These are phyloP conservation scores for Pyrrhoderma noxium DNA, from an alignment of 1,284 basidiomycete species.

Conservation along the genomic window DNA sequence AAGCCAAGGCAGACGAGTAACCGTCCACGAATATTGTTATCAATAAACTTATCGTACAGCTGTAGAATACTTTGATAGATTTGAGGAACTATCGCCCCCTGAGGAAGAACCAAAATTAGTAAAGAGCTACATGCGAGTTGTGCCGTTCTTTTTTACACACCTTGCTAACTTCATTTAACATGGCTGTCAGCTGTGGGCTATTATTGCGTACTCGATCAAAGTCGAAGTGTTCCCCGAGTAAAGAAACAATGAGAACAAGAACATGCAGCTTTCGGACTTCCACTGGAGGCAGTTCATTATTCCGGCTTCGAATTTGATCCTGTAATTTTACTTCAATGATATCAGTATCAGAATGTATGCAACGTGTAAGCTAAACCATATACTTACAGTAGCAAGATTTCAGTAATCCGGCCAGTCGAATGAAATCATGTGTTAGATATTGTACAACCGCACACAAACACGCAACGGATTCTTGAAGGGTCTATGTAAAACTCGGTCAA, in stretches of 20 bases:
- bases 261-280: conserved; percentile 45
- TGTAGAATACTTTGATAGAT: conserved; percentile 69
- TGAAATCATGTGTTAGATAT: conserved; percentile 81
- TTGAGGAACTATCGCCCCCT: conserved; percentile 74
- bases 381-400: conserved; percentile 73
- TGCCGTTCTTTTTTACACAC: conserved; percentile 30
- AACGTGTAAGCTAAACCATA: neutral
- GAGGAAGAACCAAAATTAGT: conserved; percentile 1
- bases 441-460: conserved; percentile 86
- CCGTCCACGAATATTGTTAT: conserved; percentile 49
- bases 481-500: conserved; percentile 34
- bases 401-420: conserved; percentile 66
- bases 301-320: conserved; percentile 38
- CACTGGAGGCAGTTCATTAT: conserved; percentile 27
- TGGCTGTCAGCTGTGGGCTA: conserved; percentile 44
- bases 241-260: conserved; percentile 73
- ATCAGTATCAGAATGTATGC: neutral
- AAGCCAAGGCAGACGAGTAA: conserved; percentile 83
- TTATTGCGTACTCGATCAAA: conserved; percentile 72
- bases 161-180: conserved; percentile 55
- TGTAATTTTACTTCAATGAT: conserved; percentile 46
- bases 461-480: conserved; percentile 83
- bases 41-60: conserved; percentile 58
- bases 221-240: conserved; percentile 84
- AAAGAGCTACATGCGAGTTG: neutral